Base-by-base conservation (phyloP, 2,329 filamentous ascomycete species). In the Periglandula ipomoeae region DNA sequence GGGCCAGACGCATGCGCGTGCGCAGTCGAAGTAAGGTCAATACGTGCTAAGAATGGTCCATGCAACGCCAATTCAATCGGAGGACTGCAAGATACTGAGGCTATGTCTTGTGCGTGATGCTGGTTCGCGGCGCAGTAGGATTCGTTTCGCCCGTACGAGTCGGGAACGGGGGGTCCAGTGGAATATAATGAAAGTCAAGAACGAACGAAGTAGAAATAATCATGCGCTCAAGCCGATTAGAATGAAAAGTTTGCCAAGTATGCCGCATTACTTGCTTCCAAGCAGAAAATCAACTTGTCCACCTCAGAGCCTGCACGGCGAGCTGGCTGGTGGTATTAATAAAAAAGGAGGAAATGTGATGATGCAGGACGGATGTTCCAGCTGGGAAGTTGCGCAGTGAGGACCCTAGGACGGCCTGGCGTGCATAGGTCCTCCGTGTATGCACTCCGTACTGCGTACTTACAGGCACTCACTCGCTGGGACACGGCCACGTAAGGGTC, bases 1-100 rank as follows among this genome's bases (percentile, higher is more conserved):
- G 44, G 50, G 32, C 51, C 22, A 26, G 22, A 34, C 11, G 34
- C 26, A 23, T 11, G 43, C 30, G 30, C 44, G 23, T 24, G 45
- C 37, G 37, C 35, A 40, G 22, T 32, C 27, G 26, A 40, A 13
- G 17, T 46, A 17, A n/a, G 20, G 23, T 22, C 24, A 8, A n/a
- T 23, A 24, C n/a, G 19, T 19, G 19, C n/a, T 40, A 19, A 13
- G 4, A 40, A 20, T 20, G 44, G 23, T 24, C 35, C 44, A 46
- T 46, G 35, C 19, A 23, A 22, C 13, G 11, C n/a, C 6, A 23
- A 23, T 8, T 8, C 19, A 17, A 24, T 30, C 17, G 24, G 15
- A 40, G 17, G 8, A 40, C 30, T 5, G 17, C 19, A 30, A 23
- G 37, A 47, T 32, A 15, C 13, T 19, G 9, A 15, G 13, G 24